These are phyloP conservation scores for Chrysoporthe cubensis DNA, from an alignment of 2,329 filamentous ascomycete genomes.

Conservation along the genomic window DNA sequence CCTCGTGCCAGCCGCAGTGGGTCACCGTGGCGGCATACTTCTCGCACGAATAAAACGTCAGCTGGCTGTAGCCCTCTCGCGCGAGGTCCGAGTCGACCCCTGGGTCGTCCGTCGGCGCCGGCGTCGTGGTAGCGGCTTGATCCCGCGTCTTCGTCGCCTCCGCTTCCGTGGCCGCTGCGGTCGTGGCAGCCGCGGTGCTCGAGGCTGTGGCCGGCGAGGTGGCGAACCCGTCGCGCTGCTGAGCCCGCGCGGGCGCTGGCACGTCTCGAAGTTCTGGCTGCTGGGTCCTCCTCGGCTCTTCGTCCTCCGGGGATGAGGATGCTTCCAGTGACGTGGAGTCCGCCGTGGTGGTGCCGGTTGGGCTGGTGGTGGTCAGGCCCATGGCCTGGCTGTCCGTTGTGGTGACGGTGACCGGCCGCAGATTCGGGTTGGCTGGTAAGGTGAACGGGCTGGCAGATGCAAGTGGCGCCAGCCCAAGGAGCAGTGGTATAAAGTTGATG, in stretches of 20 bases:
- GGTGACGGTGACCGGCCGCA: slow-evolving; percentile 18
- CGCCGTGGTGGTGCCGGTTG: slow-evolving; percentile 14
- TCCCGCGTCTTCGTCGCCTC: neutral
- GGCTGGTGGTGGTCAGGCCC: slow-evolving; percentile 12
- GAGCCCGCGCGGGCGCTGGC: neutral
- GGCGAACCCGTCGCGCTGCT: slow-evolving; percentile 24
- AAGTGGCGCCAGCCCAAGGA: slow-evolving; percentile 18
- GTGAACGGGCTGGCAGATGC: slow-evolving; percentile 25
- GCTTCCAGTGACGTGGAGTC: neutral
- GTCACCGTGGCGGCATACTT: slow-evolving; percentile 38
- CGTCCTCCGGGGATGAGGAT: neutral
- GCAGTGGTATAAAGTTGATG: slow-evolving; percentile 19
- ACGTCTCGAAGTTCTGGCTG: slow-evolving; percentile 12
- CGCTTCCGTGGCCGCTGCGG: neutral
- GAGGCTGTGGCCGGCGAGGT: slow-evolving; percentile 6
- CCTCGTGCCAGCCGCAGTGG: slow-evolving; percentile 44
- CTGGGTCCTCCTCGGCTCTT: slow-evolving; percentile 9
- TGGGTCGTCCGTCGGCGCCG: slow-evolving; percentile 29
- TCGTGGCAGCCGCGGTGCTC: neutral
- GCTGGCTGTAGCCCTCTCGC: slow-evolving; percentile 38
- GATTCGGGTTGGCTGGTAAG: slow-evolving; percentile 13
- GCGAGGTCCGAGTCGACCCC: slow-evolving; percentile 32
- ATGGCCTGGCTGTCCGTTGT: slow-evolving; percentile 1
- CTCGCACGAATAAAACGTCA: slow-evolving; percentile 46
- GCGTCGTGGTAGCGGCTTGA: slow-evolving; percentile 25